A percentile compares a stretch with the other conserved stretches of the same genome.
These are phyloP conservation scores for Colletotrichum costaricense DNA, from an alignment of 2,329 filamentous ascomycete species.

Conservation along the genomic window DNA sequence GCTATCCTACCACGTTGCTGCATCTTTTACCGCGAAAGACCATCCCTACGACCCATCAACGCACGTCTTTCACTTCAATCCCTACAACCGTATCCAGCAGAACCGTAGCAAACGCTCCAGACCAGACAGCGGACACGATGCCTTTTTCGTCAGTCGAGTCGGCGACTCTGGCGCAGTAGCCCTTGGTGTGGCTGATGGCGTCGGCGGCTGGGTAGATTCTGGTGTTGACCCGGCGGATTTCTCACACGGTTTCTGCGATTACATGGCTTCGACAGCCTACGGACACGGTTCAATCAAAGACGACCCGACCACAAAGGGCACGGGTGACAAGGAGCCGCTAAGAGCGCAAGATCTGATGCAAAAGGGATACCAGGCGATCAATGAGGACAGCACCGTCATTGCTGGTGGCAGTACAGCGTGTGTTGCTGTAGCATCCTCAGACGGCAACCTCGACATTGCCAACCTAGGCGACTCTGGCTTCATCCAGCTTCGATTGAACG, in stretches of 20 bases:
- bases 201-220: slow-evolving; percentile 93
- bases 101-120: slow-evolving; percentile 68
- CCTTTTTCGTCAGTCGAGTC: slow-evolving; percentile 91
- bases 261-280: slow-evolving; percentile 85
- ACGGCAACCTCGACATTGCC: slow-evolving; percentile 85
- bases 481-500: slow-evolving; percentile 85
- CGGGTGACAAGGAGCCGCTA: slow-evolving; percentile 18
- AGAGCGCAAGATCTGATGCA: slow-evolving; percentile 71
- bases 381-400: slow-evolving; percentile 76
- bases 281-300: slow-evolving; percentile 57
- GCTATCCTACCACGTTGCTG: slow-evolving; percentile 78
- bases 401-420: slow-evolving; percentile 95
- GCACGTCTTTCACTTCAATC: slow-evolving; percentile 80
- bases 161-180: slow-evolving; percentile 78
- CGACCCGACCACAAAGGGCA: slow-evolving; percentile 26
- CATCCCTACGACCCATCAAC: slow-evolving; percentile 74
- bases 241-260: slow-evolving; percentile 90
- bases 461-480: slow-evolving; percentile 97
- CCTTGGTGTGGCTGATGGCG: slow-evolving; percentile 92
- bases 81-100: slow-evolving; percentile 68
- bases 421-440: slow-evolving; percentile 79
- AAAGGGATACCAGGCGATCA: slow-evolving; percentile 84
- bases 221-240: slow-evolving; percentile 96
- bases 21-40: slow-evolving; percentile 81
- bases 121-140: slow-evolving; percentile 90